Conservation (phyloP, 2,329 filamentous ascomycete genomes). For the Aspergillus tubingensis region DNA sequence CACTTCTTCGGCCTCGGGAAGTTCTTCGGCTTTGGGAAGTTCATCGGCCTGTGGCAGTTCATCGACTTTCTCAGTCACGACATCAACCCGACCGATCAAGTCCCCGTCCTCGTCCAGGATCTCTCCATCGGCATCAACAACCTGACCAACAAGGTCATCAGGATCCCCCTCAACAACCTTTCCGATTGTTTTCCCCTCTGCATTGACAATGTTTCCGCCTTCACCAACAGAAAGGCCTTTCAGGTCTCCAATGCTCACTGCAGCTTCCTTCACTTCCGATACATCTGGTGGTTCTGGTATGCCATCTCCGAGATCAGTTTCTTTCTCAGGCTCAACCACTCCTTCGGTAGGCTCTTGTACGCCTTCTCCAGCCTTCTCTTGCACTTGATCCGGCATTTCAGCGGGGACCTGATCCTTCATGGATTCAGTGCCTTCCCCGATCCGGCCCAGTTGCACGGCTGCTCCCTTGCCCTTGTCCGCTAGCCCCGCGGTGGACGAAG, state of each 20-base stretch:
- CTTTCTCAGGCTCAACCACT: neutral
- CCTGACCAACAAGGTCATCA: conserved; percentile 44
- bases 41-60: neutral
- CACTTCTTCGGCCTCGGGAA: neutral
- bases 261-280: conserved; percentile 18
- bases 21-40: no score
- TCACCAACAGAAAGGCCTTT: conserved; percentile 44
- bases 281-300: neutral
- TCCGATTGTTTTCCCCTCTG: conserved; percentile 40
- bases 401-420: neutral
- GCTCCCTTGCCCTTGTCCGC: neutral
- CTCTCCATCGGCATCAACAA: conserved; percentile 39
- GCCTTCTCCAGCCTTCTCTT: neutral
- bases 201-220: conserved; percentile 39
- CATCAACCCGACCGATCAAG: conserved; percentile 41
- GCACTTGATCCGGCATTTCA: neutral
- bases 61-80: neutral
- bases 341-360: neutral
- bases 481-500: neutral
- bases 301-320: neutral
- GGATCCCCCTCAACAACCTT: conserved; percentile 45
- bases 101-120: conserved; percentile 35
- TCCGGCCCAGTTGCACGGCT: neutral
- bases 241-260: conserved; percentile 31
- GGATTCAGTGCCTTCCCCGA: neutral